Evolutionary conservation across 1,284 basidiomycete genomes (phyloP).

Genomic region (Cryptococcus maquisensis): DNA sequence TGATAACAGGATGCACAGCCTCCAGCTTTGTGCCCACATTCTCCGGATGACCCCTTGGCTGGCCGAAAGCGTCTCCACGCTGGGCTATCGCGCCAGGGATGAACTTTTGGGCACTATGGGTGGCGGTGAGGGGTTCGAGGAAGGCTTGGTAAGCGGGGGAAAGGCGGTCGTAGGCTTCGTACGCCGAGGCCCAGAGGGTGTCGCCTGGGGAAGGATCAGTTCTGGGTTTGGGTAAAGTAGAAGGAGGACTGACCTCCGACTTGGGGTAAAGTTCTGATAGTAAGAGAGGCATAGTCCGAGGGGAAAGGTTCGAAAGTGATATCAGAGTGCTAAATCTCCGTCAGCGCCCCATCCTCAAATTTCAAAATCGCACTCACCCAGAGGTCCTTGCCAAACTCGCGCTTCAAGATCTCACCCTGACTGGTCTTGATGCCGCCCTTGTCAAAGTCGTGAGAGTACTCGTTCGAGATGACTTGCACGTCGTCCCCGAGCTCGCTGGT

Average conservation of each 20-base stretch:
- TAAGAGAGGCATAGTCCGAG: constrained; percentile 43
- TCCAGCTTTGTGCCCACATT: constrained; percentile 59
- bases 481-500: constrained; percentile 35
- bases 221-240: constrained; percentile 27
- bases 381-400: constrained; percentile 14
- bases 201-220: constrained; percentile 9
- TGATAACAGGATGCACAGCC: constrained; percentile 58
- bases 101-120: constrained; percentile 58
- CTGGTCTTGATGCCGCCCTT: constrained; percentile 15
- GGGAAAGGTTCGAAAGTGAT: constrained; percentile 67
- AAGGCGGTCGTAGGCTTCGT: constrained; percentile 51
- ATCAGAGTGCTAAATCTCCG: constrained; percentile 50
- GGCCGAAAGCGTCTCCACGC: constrained; percentile 11
- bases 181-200: constrained; percentile 51
- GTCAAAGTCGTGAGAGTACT: constrained; percentile 23
- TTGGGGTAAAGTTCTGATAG: constrained; percentile 22
- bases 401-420: constrained; percentile 14
- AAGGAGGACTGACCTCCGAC: not conserved
- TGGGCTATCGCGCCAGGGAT: constrained; percentile 40
- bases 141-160: constrained; percentile 29
- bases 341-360: not conserved
- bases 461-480: constrained; percentile 29
- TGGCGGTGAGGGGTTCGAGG: constrained; percentile 52
- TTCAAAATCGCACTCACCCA: constrained; percentile 20
- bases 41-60: constrained; percentile 55